phyloP scores from a whole-genome alignment of 345 rosid genomes.

The Dipteronia dyeriana region DNA sequence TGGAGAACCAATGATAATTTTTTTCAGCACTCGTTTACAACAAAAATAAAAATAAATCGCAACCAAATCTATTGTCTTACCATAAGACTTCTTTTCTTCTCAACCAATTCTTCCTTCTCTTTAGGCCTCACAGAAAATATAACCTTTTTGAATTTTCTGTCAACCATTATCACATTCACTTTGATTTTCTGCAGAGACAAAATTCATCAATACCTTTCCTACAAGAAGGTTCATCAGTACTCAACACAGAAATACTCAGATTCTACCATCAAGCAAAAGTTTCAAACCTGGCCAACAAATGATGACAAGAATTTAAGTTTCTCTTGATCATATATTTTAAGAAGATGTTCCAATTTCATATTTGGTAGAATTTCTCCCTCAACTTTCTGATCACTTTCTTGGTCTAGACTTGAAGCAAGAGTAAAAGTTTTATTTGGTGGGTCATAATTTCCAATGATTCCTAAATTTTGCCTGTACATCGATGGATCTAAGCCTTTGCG shows the following conservation, averaged over 20 bases:
- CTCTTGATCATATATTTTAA: slow-evolving; percentile 73
- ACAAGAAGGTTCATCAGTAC: slow-evolving; percentile 8
- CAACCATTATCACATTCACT: slow-evolving; percentile 60
- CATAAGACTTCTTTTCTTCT: slow-evolving; percentile 84
- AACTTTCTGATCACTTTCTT: slow-evolving; percentile 33
- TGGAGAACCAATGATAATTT: too few relatives aligned
- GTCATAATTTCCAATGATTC: slow-evolving; percentile 68
- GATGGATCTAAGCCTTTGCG: slow-evolving; percentile 89
- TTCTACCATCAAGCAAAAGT: slow-evolving; percentile 11
- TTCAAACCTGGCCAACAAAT: slow-evolving; percentile 85
- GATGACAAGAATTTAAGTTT: slow-evolving; percentile 84
- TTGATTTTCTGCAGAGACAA: slow-evolving; percentile 62
- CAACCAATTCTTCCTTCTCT: slow-evolving; percentile 70
- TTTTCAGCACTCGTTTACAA: neutral
- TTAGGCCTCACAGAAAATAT: slow-evolving; percentile 76
- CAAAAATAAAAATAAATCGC: slow-evolving; percentile 3
- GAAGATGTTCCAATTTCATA: slow-evolving; percentile 86
- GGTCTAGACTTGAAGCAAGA: slow-evolving; percentile 34
- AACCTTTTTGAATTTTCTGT: slow-evolving; percentile 67
- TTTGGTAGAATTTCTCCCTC: slow-evolving; percentile 55
- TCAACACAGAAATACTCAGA: slow-evolving; percentile 7
- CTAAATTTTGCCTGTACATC: slow-evolving; percentile 60
- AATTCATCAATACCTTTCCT: slow-evolving; percentile 10
- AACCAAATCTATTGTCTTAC: slow-evolving; percentile 39
- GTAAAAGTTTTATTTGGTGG: slow-evolving; percentile 32